Evolutionary conservation across 139 green algal genomes (phyloP).

Genomic region (Coccomyxa sp.): DNA sequence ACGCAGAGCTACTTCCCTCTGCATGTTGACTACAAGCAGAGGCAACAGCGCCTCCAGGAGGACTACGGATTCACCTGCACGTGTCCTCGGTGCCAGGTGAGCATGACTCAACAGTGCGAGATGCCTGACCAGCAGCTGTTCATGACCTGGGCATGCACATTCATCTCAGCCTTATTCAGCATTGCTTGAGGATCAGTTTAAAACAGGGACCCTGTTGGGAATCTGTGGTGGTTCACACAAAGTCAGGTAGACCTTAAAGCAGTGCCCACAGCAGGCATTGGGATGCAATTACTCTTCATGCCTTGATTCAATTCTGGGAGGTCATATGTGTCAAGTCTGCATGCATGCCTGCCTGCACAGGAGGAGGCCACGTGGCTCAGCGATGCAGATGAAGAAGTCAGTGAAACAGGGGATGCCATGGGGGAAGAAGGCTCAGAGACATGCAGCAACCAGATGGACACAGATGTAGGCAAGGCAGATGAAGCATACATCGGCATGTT

Average conservation of each 20-base stretch:
- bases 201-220: constrained; percentile 1
- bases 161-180: background rate
- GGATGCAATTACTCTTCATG: too few relatives aligned
- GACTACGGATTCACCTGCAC: constrained; percentile 76
- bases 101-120: constrained; percentile 4
- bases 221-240: constrained; percentile 10
- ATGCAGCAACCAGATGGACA: constrained; percentile 8
- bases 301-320: too few relatives aligned
- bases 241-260: constrained; percentile 20
- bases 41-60: constrained; percentile 50
- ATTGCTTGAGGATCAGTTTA: background rate
- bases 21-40: constrained; percentile 48
- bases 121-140: background rate
- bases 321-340: background rate
- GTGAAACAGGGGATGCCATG: background rate
- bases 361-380: background rate
- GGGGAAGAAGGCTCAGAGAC: constrained; percentile 1
- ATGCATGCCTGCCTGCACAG: background rate
- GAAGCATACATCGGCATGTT: constrained; percentile 64
- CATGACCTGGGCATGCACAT: background rate
- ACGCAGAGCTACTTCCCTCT: constrained; percentile 73
- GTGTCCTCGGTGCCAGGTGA: constrained; percentile 67
- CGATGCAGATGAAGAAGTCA: background rate
- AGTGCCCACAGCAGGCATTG: too few relatives aligned
- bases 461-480: constrained; percentile 12